Base-by-base conservation (phyloP, 371 early-diverging fungal species). In the Cokeromyces recurvatus region DNA sequence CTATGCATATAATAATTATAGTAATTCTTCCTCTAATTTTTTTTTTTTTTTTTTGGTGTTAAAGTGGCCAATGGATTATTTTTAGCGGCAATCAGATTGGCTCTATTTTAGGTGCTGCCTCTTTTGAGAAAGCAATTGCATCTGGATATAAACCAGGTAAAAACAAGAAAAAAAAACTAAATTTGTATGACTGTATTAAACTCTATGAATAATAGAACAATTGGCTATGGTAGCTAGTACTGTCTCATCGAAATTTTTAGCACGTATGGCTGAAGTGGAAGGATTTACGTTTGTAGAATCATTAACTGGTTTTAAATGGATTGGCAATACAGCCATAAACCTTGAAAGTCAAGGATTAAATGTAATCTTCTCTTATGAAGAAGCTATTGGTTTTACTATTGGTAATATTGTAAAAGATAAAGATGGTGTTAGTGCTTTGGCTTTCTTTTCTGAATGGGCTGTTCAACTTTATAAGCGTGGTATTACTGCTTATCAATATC, bases 271-370 rank as follows among this genome's bases (percentile, higher is more conserved):
- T 0, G 66, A 76, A 38, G 68, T 65, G 1, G 90, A 92, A 52
- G 91, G 92, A 3, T 83, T 92, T 55, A 69, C 69, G 40, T 92
- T 89, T 66, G 89, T 86, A 50, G 95, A 94, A 57, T 90, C 95
- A 3, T 67, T 95, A 45, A 97, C 97, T 21, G 97, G 97, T 8
- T 96, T 97, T 77, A 97, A 97, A 62, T 95, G 92, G 91, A 83
- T 96, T 48, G 92, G 91, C 16, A 95, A 94, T 66, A 71, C 78
- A 27, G 85, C 90, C 11, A 77, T 86, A 51, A 70, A 81, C 21
- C 67, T 90, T 20, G 68, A 74, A 32, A 39, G 53, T 0, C 71
- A 82, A 46, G 86, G 89, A 7, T 74, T 78, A 37, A 34, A 75
- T 31, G 84, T 85, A 9, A 61, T 82, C 14, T 92, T 97, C 59